phyloP scores from a whole-genome alignment of 208 protist genomes.

The Wallacemonas sp. region DNA sequence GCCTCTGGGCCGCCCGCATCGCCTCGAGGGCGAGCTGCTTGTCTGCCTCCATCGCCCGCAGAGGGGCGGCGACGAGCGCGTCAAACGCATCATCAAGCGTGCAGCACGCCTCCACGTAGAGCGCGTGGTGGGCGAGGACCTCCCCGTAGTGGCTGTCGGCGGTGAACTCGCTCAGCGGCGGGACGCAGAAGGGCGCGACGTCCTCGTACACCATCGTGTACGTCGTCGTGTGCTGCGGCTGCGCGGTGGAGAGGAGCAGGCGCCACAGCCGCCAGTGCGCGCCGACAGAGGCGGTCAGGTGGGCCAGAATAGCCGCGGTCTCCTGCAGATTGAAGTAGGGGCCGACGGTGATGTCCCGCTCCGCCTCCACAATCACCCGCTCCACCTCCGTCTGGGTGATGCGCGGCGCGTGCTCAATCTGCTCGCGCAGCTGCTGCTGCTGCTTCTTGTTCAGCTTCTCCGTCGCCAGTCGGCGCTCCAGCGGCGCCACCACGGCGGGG shows the following conservation, averaged over 20 bases:
- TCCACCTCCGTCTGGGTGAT: slow-evolving; percentile 35
- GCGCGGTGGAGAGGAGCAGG: slow-evolving; percentile 29
- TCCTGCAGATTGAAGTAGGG: slow-evolving; percentile 65
- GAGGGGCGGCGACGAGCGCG: slow-evolving; percentile 26
- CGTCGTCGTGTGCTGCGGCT: slow-evolving; percentile 20
- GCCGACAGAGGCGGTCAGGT: slow-evolving; percentile 54
- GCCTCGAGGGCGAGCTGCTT: slow-evolving; percentile 24
- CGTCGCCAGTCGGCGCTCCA: slow-evolving; percentile 48
- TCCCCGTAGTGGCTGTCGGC: slow-evolving; percentile 35
- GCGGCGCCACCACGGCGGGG: slow-evolving; percentile 36
- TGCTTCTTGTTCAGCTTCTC: slow-evolving; percentile 59
- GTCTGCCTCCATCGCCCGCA: slow-evolving; percentile 27
- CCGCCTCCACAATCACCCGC: slow-evolving; percentile 33
- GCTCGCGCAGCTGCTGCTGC: slow-evolving; percentile 42
- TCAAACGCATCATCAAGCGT: slow-evolving; percentile 28
- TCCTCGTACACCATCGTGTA: slow-evolving; percentile 28
- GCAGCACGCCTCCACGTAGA: slow-evolving; percentile 38
- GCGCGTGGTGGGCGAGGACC: slow-evolving; percentile 29
- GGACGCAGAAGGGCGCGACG: slow-evolving; percentile 44
- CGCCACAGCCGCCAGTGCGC: slow-evolving; percentile 69
- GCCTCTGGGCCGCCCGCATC: slow-evolving; percentile 25
- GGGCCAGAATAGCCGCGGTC: slow-evolving; percentile 54
- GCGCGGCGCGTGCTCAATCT: slow-evolving; percentile 40
- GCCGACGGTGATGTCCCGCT: slow-evolving; percentile 48
- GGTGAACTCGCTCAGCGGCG: slow-evolving; percentile 59